Conservation (phyloP, 345 rosid species). For the Viola odorata region DNA sequence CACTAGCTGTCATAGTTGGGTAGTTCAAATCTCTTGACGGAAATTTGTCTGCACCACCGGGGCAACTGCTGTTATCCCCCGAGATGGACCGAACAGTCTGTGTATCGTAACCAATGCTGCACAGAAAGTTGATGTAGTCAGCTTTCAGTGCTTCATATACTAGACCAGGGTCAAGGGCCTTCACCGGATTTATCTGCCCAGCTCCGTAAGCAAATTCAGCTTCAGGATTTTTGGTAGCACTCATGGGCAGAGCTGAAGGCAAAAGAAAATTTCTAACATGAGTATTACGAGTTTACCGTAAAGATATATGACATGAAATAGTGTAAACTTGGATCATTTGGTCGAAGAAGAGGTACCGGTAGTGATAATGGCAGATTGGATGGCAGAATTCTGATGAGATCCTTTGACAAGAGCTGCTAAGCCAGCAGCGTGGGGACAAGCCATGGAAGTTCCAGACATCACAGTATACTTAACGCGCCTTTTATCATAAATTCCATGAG, state of each 20-base stretch:
- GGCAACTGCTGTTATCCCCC: constrained; percentile 18
- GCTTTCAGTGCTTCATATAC: constrained; percentile 27
- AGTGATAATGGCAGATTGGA: constrained; percentile 44
- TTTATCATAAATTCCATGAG: neutral
- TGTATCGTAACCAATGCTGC: constrained; percentile 30
- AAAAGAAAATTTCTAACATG: neutral
- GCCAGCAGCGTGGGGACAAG: constrained; percentile 42
- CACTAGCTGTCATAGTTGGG: constrained; percentile 23
- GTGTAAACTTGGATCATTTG: neutral
- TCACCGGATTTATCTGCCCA: constrained; percentile 29
- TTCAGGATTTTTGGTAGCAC: constrained; percentile 7
- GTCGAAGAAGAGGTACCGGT: constrained; percentile 21
- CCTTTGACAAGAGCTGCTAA: constrained; percentile 39
- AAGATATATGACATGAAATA: no score
- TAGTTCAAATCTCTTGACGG: constrained; percentile 34
- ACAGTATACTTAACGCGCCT: constrained; percentile 15
- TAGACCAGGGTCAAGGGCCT: constrained; percentile 33
- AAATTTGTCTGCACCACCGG: neutral
- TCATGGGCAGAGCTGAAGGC: constrained; percentile 21
- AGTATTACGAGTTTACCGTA: neutral
- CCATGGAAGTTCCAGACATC: constrained; percentile 38
- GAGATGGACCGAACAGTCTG: constrained; percentile 19
- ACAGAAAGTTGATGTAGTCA: constrained; percentile 33
- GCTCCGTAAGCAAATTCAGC: constrained; percentile 36
- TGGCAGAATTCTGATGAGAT: constrained; percentile 32